Percentiles rank a stretch among this genome's conserved stretches.
Conservation (phyloP, 169 alveolate genomes). For the Plasmodium fragile region DNA sequence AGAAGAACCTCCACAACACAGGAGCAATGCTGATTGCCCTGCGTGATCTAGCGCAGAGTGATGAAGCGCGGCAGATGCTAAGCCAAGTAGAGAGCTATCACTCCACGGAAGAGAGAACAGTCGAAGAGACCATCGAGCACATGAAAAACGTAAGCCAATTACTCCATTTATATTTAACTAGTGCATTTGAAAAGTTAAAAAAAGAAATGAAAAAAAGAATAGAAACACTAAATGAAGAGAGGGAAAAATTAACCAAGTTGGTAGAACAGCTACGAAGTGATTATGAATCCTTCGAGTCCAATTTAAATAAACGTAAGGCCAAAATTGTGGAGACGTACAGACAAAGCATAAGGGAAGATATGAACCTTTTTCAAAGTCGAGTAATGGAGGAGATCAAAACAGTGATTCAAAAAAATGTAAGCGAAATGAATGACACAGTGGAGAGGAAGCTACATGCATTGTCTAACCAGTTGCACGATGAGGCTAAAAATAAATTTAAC, state of each 20-base stretch:
- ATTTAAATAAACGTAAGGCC: not conserved
- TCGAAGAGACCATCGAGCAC: conserved; percentile 1
- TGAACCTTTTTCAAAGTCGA: conserved; percentile 3
- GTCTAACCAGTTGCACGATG: conserved; percentile 1
- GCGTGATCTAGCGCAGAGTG: not conserved
- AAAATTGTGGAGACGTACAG: conserved; percentile 3
- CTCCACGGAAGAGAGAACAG: not conserved
- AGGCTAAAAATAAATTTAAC: not conserved
- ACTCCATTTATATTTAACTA: conserved; percentile 12
- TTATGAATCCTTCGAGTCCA: conserved; percentile 4
- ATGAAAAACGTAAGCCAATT: conserved; percentile 7
- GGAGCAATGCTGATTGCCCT: not conserved
- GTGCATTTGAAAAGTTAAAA: not conserved
- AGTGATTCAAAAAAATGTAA: conserved; percentile 16
- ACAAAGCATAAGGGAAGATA: conserved; percentile 9
- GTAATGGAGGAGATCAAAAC: conserved; percentile 15
- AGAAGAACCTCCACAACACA: not conserved
- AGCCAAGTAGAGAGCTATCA: not conserved
- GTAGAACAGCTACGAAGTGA: conserved; percentile 2
- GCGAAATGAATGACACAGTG: not conserved
- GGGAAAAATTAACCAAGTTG: not conserved
- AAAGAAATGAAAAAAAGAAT: conserved; percentile 14
- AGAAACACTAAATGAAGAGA: not conserved
- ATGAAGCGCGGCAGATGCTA: not conserved
- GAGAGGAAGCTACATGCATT: conserved; percentile 1